phyloP scores from a whole-genome alignment of 1,284 basidiomycete genomes.

The Volvariella volvacea region DNA sequence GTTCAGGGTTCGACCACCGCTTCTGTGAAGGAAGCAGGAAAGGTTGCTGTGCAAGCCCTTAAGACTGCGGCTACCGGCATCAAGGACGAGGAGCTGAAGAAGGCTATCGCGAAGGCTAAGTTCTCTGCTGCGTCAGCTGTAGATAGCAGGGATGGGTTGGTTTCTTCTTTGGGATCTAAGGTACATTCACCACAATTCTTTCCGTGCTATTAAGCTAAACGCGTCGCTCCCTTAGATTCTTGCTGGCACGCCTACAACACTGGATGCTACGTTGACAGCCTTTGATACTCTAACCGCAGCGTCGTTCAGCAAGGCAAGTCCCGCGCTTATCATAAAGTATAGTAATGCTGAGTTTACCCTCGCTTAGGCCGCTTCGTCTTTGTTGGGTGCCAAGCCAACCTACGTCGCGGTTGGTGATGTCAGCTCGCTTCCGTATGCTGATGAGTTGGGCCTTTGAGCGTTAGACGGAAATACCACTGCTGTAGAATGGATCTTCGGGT shows the following conservation, averaged over 20 bases:
- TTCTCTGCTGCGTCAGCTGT: constrained; percentile 67
- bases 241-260: constrained; percentile 42
- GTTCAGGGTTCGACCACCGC: constrained; percentile 57
- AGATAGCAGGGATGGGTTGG: constrained; percentile 69
- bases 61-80: constrained; percentile 47
- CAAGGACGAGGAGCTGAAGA: constrained; percentile 68
- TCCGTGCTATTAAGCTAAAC: constrained; percentile 6
- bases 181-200: constrained; percentile 29
- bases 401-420: constrained; percentile 82
- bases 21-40: constrained; percentile 58
- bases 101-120: constrained; percentile 82
- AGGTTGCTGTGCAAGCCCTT: constrained; percentile 61
- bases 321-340: constrained; percentile 3
- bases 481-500: constrained; percentile 2
- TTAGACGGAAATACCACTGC: constrained; percentile 1
- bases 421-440: constrained; percentile 70
- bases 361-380: constrained; percentile 41
- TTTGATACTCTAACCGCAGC: constrained; percentile 57
- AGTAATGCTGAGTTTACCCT: constrained; percentile 1
- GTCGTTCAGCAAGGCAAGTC: constrained; percentile 56
- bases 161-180: constrained; percentile 56
- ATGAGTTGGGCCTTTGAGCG: constrained; percentile 75
- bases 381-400: constrained; percentile 74
- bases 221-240: constrained; percentile 41
- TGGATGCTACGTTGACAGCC: constrained; percentile 48